A percentile compares a stretch with the other conserved stretches of the same genome.
phyloP scores from a whole-genome alignment of 2,329 filamentous ascomycete genomes.

The Fusarium citri region DNA sequence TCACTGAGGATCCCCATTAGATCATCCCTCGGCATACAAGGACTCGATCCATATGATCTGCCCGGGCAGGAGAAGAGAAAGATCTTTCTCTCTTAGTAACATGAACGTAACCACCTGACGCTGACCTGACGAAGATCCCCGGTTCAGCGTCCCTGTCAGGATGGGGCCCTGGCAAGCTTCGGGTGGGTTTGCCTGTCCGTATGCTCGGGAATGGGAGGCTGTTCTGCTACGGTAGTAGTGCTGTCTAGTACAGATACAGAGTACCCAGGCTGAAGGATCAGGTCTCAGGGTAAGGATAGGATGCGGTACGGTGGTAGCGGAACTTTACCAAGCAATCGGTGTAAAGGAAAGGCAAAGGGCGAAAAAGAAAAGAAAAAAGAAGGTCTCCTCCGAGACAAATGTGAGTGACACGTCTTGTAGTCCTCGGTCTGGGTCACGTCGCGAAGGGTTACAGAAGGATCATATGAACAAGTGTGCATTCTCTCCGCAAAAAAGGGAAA shows the following conservation, averaged over 20 bases:
- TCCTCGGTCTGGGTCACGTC: background rate
- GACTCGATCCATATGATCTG: constrained; percentile 23
- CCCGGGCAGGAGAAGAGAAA: constrained; percentile 11
- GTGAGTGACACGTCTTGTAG: background rate
- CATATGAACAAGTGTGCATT: background rate
- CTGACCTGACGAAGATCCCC: constrained; percentile 30
- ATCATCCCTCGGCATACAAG: background rate
- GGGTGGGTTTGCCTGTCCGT: constrained; percentile 20
- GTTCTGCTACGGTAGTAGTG: background rate
- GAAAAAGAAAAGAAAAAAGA: background rate
- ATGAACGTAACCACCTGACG: constrained; percentile 5
- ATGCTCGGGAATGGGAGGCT: constrained; percentile 11
- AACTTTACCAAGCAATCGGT: constrained; percentile 20
- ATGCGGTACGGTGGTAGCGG: constrained; percentile 17
- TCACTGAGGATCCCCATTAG: background rate
- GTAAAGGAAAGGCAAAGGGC: background rate
- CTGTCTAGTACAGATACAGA: background rate
- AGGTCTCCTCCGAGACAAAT: constrained; percentile 31
- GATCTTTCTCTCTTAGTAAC: constrained; percentile 22
- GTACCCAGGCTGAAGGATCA: constrained; percentile 30
- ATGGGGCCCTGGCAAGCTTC: constrained; percentile 28
- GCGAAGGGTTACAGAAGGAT: constrained; percentile 10
- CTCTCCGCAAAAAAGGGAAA: constrained; percentile 17
- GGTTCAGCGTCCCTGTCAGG: constrained; percentile 17
- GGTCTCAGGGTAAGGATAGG: constrained; percentile 7